Percentiles rank a stretch among this genome's conserved stretches.
Evolutionary conservation across 116 monocot genomes (phyloP).

Genomic region (Iris pallida): DNA sequence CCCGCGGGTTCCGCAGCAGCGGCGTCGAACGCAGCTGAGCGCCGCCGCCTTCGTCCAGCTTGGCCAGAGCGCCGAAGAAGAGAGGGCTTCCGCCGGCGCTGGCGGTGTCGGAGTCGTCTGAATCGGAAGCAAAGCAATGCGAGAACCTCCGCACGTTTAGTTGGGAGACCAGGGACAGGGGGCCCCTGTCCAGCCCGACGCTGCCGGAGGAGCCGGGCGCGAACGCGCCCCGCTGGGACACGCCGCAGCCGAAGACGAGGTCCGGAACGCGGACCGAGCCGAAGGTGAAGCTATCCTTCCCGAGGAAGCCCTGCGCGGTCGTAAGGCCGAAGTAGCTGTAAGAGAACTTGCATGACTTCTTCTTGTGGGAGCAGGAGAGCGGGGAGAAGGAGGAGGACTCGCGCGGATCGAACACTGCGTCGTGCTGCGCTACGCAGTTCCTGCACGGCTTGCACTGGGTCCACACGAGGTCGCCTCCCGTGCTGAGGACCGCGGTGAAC

Average conservation of each 20-base stretch:
- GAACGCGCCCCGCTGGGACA: background rate
- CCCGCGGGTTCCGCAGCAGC: background rate
- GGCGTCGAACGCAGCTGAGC: background rate
- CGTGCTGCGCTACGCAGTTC: background rate
- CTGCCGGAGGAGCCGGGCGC: background rate
- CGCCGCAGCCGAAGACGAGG: constrained; percentile 13
- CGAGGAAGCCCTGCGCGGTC: background rate
- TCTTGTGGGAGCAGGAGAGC: background rate
- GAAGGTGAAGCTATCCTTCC: background rate
- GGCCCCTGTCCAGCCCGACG: background rate
- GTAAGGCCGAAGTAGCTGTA: background rate
- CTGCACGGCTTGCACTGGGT: constrained; percentile 30
- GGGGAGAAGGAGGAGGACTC: background rate
- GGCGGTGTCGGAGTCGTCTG: background rate
- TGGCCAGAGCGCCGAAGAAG: constrained; percentile 15
- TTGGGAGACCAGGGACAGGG: constrained; percentile 12
- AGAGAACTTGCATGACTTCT: background rate
- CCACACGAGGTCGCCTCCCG: constrained; percentile 35
- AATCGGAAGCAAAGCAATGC: too few species aligned
- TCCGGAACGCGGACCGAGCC: background rate
- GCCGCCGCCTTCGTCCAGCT: background rate
- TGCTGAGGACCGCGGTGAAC: constrained; percentile 6
- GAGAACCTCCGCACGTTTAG: constrained; percentile 4
- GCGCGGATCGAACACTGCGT: background rate
- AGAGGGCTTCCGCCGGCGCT: constrained; percentile 24